A percentile compares a stretch with the other conserved stretches of the same genome.
Conservation (phyloP, 1,139 yeast genomes). For the Suhomyces bolitotheri region DNA sequence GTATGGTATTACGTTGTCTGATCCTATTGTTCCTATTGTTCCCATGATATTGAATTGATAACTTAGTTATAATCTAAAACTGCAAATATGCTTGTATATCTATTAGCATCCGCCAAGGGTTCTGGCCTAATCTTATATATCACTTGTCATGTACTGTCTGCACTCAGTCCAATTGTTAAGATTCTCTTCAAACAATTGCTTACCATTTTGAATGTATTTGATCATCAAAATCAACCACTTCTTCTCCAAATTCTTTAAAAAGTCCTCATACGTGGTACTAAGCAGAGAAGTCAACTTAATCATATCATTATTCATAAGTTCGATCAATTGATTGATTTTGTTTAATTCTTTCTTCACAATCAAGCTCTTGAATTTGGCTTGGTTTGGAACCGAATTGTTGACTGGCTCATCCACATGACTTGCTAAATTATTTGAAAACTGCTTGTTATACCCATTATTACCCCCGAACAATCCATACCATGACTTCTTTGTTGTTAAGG, state of each 20-base stretch:
- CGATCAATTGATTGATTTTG: conserved; percentile 45
- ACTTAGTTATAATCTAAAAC: too few species aligned
- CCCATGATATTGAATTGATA: too few species aligned
- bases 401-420: conserved; percentile 7
- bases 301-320: conserved; percentile 40
- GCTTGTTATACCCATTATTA: conserved; percentile 22
- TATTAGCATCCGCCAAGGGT: too few species aligned
- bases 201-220: conserved; percentile 40
- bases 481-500: conserved; percentile 30
- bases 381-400: conserved; percentile 12
- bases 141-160: conserved; percentile 18
- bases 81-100: too few species aligned
- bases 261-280: conserved; percentile 32
- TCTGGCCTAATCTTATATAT: too few species aligned
- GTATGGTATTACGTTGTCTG: too few species aligned
- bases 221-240: conserved; percentile 45
- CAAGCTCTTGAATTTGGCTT: conserved; percentile 29
- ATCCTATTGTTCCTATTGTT: too few species aligned
- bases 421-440: conserved; percentile 11
- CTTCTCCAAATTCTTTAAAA: conserved; percentile 36
- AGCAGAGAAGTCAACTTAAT: conserved; percentile 35
- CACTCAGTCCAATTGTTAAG: conserved; percentile 42
- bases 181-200: conserved; percentile 39
- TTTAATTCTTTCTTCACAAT: conserved; percentile 44
- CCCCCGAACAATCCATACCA: conserved; percentile 54